phyloP scores from a whole-genome alignment of 2,329 filamentous ascomycete genomes.

The Clarireedia homoeocarpa region DNA sequence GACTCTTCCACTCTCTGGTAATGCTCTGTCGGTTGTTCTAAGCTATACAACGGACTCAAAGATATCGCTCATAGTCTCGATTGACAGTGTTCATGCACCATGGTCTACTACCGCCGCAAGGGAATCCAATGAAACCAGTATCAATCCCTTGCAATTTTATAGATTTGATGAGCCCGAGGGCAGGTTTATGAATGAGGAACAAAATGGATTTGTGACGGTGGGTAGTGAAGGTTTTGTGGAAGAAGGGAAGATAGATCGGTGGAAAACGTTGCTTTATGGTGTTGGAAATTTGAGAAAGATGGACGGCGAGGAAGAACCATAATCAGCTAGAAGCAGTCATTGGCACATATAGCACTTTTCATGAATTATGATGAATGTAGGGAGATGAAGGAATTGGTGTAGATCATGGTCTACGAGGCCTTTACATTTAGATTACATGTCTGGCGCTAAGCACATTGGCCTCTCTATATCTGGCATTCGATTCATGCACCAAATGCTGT shows the following conservation, averaged over 20 bases:
- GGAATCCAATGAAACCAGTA: not conserved
- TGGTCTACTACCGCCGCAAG: constrained; percentile 38
- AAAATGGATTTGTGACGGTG: not conserved
- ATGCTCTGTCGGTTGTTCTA: constrained; percentile 37
- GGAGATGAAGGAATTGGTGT: not conserved
- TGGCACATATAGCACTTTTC: not conserved
- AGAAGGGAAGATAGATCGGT: constrained; percentile 27
- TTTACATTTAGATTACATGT: no score
- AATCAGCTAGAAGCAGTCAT: not conserved
- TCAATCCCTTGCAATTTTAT: constrained; percentile 13
- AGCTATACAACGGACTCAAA: constrained; percentile 19
- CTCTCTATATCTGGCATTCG: not conserved
- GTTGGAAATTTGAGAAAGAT: constrained; percentile 29
- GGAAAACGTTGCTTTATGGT: constrained; percentile 33
- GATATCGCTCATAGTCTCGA: constrained; percentile 37
- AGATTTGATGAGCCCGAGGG: constrained; percentile 4
- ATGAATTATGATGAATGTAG: not conserved
- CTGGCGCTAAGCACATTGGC: not conserved
- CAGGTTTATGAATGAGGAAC: constrained; percentile 2
- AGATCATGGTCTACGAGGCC: not conserved
- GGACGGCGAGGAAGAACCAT: constrained; percentile 20
- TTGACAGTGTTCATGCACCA: constrained; percentile 45
- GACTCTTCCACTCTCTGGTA: constrained; percentile 52
- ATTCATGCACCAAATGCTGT: not conserved
- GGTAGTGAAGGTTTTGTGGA: constrained; percentile 11